phyloP scores from a whole-genome alignment of 73 alveolate species.

The Paraurostyla sp. region DNA sequence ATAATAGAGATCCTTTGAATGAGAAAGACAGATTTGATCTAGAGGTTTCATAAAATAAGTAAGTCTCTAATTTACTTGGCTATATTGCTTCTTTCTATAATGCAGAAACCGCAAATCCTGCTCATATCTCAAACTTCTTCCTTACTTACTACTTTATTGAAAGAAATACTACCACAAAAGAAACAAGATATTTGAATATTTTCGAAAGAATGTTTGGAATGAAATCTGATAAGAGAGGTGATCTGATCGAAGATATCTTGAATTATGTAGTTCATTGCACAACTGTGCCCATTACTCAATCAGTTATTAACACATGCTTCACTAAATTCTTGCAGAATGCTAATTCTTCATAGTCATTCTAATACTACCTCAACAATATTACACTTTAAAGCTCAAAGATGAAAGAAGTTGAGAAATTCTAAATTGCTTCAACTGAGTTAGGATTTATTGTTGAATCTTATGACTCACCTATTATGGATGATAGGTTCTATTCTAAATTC shows the following conservation, averaged over 20 bases:
- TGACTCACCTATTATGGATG: conserved; percentile 40
- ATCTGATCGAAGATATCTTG: conserved; percentile 32
- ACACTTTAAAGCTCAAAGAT: not conserved
- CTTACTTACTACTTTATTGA: not conserved
- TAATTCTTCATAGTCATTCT: conserved; percentile 17
- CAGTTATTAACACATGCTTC: conserved; percentile 21
- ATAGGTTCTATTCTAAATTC: conserved; percentile 17
- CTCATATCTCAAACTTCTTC: conserved; percentile 21
- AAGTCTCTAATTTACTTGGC: not conserved
- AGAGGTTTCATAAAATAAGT: not conserved
- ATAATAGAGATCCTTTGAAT: not conserved
- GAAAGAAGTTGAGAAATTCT: conserved; percentile 30
- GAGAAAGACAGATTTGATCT: not conserved
- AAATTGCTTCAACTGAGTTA: conserved; percentile 10
- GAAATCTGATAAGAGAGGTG: conserved; percentile 8
- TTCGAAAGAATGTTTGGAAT: conserved; percentile 17
- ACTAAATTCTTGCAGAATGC: not conserved
- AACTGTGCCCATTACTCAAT: conserved; percentile 4
- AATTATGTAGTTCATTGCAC: conserved; percentile 31
- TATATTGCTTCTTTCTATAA: not conserved
- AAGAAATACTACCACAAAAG: not conserved
- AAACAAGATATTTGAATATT: not conserved
- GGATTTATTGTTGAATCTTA: conserved; percentile 36
- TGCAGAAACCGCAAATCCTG: not conserved
- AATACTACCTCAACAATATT: conserved; percentile 17